Conservation (phyloP, 73 alveolate species). For the Effrenium voratum region DNA sequence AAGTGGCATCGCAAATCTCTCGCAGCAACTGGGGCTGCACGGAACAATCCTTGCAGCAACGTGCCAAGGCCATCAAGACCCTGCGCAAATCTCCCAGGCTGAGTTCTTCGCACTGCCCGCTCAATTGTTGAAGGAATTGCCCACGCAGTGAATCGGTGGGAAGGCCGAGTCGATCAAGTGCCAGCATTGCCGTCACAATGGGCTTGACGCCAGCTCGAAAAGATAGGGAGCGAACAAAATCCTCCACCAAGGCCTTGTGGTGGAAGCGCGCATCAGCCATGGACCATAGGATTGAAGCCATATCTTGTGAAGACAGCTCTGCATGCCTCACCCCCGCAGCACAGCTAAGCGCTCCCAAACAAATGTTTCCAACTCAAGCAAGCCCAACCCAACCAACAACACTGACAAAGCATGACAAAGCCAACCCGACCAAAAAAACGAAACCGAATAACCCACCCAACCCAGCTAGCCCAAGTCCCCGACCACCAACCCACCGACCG, state of each 20-base stretch:
- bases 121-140: conserved; percentile 57
- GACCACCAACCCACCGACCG: not conserved
- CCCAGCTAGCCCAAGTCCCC: not conserved
- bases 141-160: conserved; percentile 56
- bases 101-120: conserved; percentile 66
- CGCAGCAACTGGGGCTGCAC: not conserved
- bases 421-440: not conserved
- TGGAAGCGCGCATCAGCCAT: conserved; percentile 57
- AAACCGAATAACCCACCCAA: not conserved
- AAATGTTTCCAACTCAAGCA: not conserved
- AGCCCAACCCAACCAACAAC: not conserved
- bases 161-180: conserved; percentile 63
- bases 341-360: not conserved
- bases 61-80: conserved; percentile 65
- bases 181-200: conserved; percentile 63
- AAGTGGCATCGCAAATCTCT: conserved; percentile 59
- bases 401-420: not conserved
- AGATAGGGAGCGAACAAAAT: conserved; percentile 45
- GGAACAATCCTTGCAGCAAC: not conserved
- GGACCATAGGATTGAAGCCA: conserved; percentile 70
- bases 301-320: conserved; percentile 64
- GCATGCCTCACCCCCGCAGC: conserved; percentile 29
- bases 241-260: conserved; percentile 75
- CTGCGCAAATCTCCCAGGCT: conserved; percentile 49
- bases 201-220: conserved; percentile 55